Evolutionary conservation across 345 rosid species (phyloP), one percentile per base, ranked within the genome.

Genomic region (Toxicodendron radicans): DNA sequence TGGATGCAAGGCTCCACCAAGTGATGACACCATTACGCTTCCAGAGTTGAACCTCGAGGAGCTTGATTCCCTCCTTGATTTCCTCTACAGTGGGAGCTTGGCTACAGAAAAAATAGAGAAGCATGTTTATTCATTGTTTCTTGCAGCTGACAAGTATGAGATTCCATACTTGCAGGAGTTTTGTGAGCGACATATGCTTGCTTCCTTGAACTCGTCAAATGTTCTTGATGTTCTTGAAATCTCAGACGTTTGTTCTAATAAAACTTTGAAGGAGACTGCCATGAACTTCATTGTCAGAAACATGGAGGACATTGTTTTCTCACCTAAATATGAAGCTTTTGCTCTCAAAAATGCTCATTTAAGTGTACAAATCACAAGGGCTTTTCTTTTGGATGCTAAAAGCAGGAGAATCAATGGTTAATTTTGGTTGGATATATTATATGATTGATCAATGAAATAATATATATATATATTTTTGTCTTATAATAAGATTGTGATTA

Each of bases 131-230:
- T 43, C 91, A 0, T 64, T 94, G 64, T 84, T 86, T 45, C 74
- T 87, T 0, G 95, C 95, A 9, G 92, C 92, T 6, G 90, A 92
- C 53, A 94, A 91, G 83, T 94, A 92, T 67, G 91, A 86, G 76
- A 87, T 94, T 63, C 72, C 81, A 5, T 89, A 87, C 85, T 49
- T 91, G 83, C 83, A 84, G 13, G 90, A 83, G 70, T 80, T 76
- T 10, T 92, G 98, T 27, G 90, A 90, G 67, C 75, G 81, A 16
- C 84, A 85, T 75, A 83, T 90, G 94, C 74, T 87, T 56, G 64
- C 63, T 35, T 76, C 84, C 41, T 66, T 94, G 77, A 79, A 81
- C 70, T 64, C 81, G 1, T 78, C 87, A 13, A 89, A 79, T 12
- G 92, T 78, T 68, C 89, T 94, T 18, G 91, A 92, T 21, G 78